phyloP scores from a whole-genome alignment of 1,284 basidiomycete genomes.

The Leccinum pallidistipes region DNA sequence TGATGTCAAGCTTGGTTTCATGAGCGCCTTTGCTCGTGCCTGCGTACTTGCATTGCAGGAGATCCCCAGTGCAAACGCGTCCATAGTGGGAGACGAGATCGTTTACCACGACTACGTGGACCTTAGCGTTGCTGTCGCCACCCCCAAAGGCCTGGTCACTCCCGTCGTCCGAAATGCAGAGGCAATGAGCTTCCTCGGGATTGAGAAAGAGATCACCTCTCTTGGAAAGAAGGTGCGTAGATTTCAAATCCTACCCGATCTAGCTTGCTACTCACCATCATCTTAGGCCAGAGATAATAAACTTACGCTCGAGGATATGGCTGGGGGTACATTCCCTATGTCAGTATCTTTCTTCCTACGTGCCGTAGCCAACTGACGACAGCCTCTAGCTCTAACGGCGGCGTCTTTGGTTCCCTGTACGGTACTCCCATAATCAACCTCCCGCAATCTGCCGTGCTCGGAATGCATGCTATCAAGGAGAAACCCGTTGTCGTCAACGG shows the following conservation, averaged over 20 bases:
- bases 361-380: conserved; percentile 2
- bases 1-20: conserved; percentile 97
- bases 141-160: conserved; percentile 96
- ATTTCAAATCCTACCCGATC: conserved; percentile 7
- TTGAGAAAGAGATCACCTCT: conserved; percentile 90
- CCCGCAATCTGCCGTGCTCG: conserved; percentile 92
- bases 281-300: conserved; percentile 88
- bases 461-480: conserved; percentile 98
- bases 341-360: conserved; percentile 38
- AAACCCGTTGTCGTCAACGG: conserved; percentile 91
- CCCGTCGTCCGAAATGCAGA: conserved; percentile 95
- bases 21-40: conserved; percentile 96
- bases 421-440: conserved; percentile 98
- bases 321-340: conserved; percentile 98
- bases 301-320: conserved; percentile 95
- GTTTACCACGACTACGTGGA: conserved; percentile 97
- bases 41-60: conserved; percentile 61
- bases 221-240: conserved; percentile 83
- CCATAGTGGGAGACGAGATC: conserved; percentile 94
- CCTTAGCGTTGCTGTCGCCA: conserved; percentile 93
- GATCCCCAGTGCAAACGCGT: conserved; percentile 93
- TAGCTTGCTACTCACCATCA: conserved; percentile 6
- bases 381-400: conserved; percentile 86
- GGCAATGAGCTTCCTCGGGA: conserved; percentile 83
- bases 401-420: conserved; percentile 96